phyloP scores from a whole-genome alignment of 2,329 filamentous ascomycete species.

The Aspergillus arachidicola region DNA sequence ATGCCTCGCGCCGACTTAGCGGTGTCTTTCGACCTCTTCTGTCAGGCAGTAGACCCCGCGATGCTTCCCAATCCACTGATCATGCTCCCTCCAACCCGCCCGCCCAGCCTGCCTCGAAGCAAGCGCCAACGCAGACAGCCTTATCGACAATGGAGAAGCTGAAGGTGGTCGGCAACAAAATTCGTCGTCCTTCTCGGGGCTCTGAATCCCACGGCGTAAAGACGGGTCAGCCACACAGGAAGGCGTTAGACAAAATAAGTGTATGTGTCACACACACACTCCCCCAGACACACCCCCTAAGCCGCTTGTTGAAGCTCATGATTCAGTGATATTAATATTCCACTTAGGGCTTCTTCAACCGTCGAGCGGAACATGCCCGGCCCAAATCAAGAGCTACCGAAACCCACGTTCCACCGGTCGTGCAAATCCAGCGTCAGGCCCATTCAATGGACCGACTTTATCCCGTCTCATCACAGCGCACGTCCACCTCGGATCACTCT shows the following conservation, averaged over 20 bases:
- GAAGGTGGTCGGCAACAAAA: slow-evolving; percentile 28
- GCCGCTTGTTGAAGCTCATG: not conserved
- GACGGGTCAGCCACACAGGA: slow-evolving; percentile 19
- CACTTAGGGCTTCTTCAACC: slow-evolving; percentile 23
- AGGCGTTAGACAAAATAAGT: slow-evolving; percentile 17
- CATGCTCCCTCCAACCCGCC: slow-evolving; percentile 2
- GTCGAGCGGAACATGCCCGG: not conserved
- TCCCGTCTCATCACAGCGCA: slow-evolving; percentile 11
- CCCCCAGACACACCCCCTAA: not conserved
- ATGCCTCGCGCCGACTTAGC: not conserved
- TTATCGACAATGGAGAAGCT: slow-evolving; percentile 29
- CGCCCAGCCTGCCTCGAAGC: slow-evolving; percentile 1
- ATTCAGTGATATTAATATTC: not conserved
- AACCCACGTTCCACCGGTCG: not conserved
- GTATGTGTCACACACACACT: slow-evolving; percentile 11
- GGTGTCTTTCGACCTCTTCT: slow-evolving; percentile 2
- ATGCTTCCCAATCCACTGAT: not conserved
- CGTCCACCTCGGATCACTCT: slow-evolving; percentile 4
- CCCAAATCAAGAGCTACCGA: not conserved
- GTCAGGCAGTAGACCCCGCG: not conserved
- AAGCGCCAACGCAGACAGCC: not conserved
- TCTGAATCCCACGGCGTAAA: slow-evolving; percentile 22
- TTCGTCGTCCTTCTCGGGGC: slow-evolving; percentile 28
- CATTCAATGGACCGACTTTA: slow-evolving; percentile 9
- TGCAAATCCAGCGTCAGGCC: not conserved